Conservation (phyloP, 495 filamentous ascomycete genomes). For the Neurospora pannonica region DNA sequence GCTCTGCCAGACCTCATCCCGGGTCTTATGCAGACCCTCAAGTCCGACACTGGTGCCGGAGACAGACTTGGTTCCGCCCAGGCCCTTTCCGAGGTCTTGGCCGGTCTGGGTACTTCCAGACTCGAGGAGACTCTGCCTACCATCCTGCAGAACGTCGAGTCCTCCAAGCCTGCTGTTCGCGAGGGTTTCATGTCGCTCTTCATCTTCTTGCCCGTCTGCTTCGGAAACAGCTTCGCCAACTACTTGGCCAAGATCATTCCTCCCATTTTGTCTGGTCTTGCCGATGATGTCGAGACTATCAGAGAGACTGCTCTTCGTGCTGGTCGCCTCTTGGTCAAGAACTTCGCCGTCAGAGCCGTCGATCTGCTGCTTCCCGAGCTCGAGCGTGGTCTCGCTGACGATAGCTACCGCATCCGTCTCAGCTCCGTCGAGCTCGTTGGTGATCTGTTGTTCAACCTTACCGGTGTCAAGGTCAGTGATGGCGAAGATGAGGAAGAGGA, state of each 20-base stretch:
- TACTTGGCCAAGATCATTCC: slow-evolving; percentile 96
- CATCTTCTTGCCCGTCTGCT: slow-evolving; percentile 97
- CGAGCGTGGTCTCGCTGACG: slow-evolving; percentile 88
- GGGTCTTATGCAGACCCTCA: slow-evolving; percentile 92
- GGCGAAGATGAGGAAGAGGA: slow-evolving; percentile 65
- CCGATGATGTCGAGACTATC: slow-evolving; percentile 91
- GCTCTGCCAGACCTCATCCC: slow-evolving; percentile 94
- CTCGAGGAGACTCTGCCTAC: slow-evolving; percentile 95
- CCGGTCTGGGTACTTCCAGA: slow-evolving; percentile 81
- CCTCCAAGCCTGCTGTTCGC: slow-evolving; percentile 78
- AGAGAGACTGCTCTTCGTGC: slow-evolving; percentile 88
- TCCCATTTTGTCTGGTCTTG: slow-evolving; percentile 86
- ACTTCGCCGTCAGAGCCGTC: slow-evolving; percentile 89
- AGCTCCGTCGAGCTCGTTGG: slow-evolving; percentile 97
- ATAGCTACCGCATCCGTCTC: slow-evolving; percentile 91
- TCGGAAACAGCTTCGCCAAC: slow-evolving; percentile 94
- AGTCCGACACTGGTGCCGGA: slow-evolving; percentile 91
- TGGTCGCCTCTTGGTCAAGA: slow-evolving; percentile 91
- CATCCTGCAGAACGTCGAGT: slow-evolving; percentile 91
- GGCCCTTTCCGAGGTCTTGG: slow-evolving; percentile 92
- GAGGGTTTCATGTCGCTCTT: slow-evolving; percentile 99
- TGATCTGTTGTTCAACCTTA: slow-evolving; percentile 94
- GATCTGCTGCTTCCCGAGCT: slow-evolving; percentile 90
- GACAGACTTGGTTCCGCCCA: slow-evolving; percentile 94
- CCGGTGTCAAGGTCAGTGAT: slow-evolving; percentile 77